Conservation (phyloP, 352 stramenopile species). For the Phytopythium ostracodes region DNA sequence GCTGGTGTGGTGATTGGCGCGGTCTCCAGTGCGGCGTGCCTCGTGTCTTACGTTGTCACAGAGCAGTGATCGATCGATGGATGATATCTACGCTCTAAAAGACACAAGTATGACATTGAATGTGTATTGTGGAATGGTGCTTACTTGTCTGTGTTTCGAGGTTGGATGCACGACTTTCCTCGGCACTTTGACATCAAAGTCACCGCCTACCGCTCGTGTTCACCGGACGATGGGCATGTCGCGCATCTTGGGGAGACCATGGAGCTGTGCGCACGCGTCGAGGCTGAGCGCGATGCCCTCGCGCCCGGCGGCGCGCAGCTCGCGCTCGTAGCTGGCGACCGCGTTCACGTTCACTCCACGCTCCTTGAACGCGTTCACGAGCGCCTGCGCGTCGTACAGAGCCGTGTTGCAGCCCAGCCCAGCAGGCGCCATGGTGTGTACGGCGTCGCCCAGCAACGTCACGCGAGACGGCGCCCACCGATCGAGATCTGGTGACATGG, state of each 20-base stretch:
- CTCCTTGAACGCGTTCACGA: conserved; percentile 39
- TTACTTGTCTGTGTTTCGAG: too few relatives aligned
- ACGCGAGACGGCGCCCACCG: conserved; percentile 39
- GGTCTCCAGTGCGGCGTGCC: conserved; percentile 9
- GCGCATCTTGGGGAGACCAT: conserved; percentile 32
- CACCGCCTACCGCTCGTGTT: background rate
- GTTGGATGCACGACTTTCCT: background rate
- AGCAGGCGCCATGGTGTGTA: conserved; percentile 59
- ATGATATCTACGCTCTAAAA: too few relatives aligned
- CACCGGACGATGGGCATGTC: conserved; percentile 28
- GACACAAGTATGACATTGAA: background rate
- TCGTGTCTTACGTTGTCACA: conserved; percentile 18
- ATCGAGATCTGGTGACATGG: conserved; percentile 42
- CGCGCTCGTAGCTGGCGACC: conserved; percentile 46
- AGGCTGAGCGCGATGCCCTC: conserved; percentile 41
- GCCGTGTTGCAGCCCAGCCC: conserved; percentile 56
- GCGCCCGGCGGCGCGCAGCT: conserved; percentile 42
- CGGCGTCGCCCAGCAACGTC: conserved; percentile 54
- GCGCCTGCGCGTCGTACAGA: conserved; percentile 41
- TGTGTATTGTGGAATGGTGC: background rate
- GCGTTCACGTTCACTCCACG: conserved; percentile 42
- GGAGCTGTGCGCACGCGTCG: conserved; percentile 41
- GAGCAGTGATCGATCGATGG: background rate
- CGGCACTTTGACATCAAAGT: background rate
- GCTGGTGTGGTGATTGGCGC: conserved; percentile 30